phyloP scores from a whole-genome alignment of 2,329 filamentous ascomycete genomes.

The Penicillium sp. region DNA sequence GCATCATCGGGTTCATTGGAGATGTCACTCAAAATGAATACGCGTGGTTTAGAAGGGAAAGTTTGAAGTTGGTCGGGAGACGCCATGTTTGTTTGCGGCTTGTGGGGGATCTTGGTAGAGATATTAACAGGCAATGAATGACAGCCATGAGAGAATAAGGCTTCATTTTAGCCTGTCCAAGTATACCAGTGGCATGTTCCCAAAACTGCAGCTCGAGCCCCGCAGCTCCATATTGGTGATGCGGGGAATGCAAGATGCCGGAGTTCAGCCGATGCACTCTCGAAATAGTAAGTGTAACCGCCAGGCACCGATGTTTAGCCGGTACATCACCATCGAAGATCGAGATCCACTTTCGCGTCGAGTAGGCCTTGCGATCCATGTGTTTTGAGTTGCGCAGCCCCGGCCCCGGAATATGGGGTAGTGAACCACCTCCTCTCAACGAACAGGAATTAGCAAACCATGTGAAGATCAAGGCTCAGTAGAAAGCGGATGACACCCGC shows the following conservation, averaged over 20 bases:
- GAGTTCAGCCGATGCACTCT: slow-evolving; percentile 6
- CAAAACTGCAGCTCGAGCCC: slow-evolving; percentile 12
- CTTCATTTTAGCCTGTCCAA: not conserved
- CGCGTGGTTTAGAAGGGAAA: slow-evolving; percentile 17
- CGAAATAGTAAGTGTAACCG: slow-evolving; percentile 7
- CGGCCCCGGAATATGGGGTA: not conserved
- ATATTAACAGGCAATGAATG: not conserved
- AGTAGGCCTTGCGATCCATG: not conserved
- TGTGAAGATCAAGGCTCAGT: too few species aligned
- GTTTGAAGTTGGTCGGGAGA: slow-evolving; percentile 8
- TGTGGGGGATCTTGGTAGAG: not conserved
- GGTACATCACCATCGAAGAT: not conserved
- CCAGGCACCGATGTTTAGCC: not conserved
- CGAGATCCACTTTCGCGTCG: not conserved
- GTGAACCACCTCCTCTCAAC: too few species aligned
- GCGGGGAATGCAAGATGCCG: slow-evolving; percentile 3
- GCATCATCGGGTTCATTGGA: slow-evolving; percentile 51
- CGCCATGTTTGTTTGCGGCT: slow-evolving; percentile 4
- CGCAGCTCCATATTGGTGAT: slow-evolving; percentile 1
- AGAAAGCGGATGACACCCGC: too few species aligned
- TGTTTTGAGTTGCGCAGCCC: not conserved
- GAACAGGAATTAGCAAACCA: too few species aligned
- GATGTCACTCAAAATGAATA: slow-evolving; percentile 48
- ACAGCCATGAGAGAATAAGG: not conserved
- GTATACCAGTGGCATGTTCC: not conserved